phyloP scores from a whole-genome alignment of 2,329 filamentous ascomycete genomes.

The Aspergillus niger region DNA sequence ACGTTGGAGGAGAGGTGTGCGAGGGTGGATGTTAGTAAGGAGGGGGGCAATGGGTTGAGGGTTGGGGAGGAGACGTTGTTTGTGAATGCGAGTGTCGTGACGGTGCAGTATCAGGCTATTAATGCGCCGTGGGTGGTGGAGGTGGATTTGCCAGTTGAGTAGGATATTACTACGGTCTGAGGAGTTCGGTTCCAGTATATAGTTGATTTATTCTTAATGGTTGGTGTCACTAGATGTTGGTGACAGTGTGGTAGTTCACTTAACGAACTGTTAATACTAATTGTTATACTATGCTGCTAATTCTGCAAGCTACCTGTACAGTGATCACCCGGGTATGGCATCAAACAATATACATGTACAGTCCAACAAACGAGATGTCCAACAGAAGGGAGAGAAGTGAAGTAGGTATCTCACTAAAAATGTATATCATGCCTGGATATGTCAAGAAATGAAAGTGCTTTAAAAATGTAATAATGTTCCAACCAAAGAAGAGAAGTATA shows the following conservation, averaged over 20 bases:
- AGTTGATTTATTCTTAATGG: too few relatives aligned
- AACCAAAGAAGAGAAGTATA: constrained; percentile 12
- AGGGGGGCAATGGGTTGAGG: constrained; percentile 33
- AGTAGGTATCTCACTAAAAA: constrained; percentile 10
- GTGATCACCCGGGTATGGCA: not conserved
- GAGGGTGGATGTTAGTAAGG: constrained; percentile 37
- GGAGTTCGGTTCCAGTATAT: too few relatives aligned
- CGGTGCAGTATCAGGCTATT: constrained; percentile 48
- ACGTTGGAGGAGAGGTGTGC: constrained; percentile 36
- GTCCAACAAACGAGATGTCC: not conserved
- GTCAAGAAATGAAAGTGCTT: constrained; percentile 11
- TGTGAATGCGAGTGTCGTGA: constrained; percentile 61
- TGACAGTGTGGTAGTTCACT: too few relatives aligned
- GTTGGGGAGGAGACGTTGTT: constrained; percentile 57
- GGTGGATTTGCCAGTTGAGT: constrained; percentile 47
- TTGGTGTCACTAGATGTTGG: too few relatives aligned
- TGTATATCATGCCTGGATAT: constrained; percentile 5
- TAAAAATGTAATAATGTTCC: constrained; percentile 9
- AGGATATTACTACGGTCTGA: not conserved
- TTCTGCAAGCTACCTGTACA: not conserved
- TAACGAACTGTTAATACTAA: too few relatives aligned
- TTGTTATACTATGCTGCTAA: too few relatives aligned
- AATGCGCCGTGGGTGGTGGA: constrained; percentile 61
- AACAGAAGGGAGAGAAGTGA: constrained; percentile 1
- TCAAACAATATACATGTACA: not conserved